Base-by-base conservation (phyloP, 176 grass and related monocot genomes). In the Avena eriantha region DNA sequence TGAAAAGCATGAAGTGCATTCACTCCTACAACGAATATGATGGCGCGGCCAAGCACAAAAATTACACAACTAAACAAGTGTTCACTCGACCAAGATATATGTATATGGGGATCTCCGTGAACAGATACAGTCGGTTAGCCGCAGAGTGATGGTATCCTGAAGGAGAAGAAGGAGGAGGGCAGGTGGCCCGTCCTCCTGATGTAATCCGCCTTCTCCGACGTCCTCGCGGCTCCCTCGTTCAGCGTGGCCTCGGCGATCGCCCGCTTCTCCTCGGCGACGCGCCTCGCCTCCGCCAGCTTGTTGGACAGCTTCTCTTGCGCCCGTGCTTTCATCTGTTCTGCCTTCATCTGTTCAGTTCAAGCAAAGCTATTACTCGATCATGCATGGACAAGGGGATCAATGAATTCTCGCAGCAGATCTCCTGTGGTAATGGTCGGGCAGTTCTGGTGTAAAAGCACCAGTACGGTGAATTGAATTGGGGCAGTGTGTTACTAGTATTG, bases 181-280 rank as follows among this genome's bases (percentile, higher is more conserved):
- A 98, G 82, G 84, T 94, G 88, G 5, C 96, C 96, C 2, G 93
- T 98, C 78, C 92, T 91, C 78, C 96, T 91, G 65, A 98, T 95
- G 72, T 94, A 98, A 2, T 94, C 94, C 10, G 92, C 93, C 79
- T 81, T 92, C 82, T 95, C 93, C 3, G 93, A 89, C 2, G 96
- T 95, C 53, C 75, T 90, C 0, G 93, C 91, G 8, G 93, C 88
- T 0, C 76, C 81, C 82, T 98, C 93, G 11, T 91, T 98, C 34
- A 95, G 82, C 82, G 86, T 92, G 2, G 88, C 88, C 87, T 95
- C 93, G 0, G 96, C 96, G 17, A 5, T 91, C 3, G 93, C 63
- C 2, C 96, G 84, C 86, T 92, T 98, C 82, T 92, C 93, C 82
- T 98, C 96, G 0, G 96, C 96, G 33, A 98, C 36, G 22, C 93